Conservation (phyloP, 371 early-diverging fungal genomes). For the Apophysomyces elegans region DNA sequence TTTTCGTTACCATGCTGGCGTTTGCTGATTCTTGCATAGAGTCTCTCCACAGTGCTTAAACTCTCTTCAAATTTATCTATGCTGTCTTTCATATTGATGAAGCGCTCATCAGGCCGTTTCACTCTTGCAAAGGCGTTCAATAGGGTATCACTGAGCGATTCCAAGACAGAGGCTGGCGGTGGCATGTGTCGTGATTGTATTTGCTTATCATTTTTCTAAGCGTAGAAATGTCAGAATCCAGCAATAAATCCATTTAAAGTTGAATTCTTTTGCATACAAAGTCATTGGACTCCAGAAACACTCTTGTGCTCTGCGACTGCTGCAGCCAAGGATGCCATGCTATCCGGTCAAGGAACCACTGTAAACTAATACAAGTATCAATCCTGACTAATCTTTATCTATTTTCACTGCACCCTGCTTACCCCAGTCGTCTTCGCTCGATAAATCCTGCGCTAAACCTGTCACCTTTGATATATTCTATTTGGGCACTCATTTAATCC, state of each 20-base stretch:
- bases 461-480: conserved; percentile 92
- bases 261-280: conserved; percentile 47
- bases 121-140: conserved; percentile 87
- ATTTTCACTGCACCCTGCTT: not conserved
- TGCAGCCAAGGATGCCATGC: conserved; percentile 84
- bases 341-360: conserved; percentile 84
- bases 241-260: not conserved
- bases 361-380: conserved; percentile 46
- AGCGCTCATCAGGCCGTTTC: conserved; percentile 86
- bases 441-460: conserved; percentile 90
- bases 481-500: not conserved
- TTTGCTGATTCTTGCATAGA: conserved; percentile 77
- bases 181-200: conserved; percentile 55
- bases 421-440: conserved; percentile 74
- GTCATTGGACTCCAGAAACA: conserved; percentile 84
- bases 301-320: conserved; percentile 64
- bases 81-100: conserved; percentile 78
- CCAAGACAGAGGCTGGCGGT: conserved; percentile 42
- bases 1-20: conserved; percentile 51
- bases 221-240: conserved; percentile 12
- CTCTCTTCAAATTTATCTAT: conserved; percentile 87
- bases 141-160: conserved; percentile 79
- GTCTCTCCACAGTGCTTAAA: conserved; percentile 74
- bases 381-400: not conserved
- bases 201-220: conserved; percentile 39